Conservation (phyloP, 441 rosid genomes). For the Metrosideros polymorpha region DNA sequence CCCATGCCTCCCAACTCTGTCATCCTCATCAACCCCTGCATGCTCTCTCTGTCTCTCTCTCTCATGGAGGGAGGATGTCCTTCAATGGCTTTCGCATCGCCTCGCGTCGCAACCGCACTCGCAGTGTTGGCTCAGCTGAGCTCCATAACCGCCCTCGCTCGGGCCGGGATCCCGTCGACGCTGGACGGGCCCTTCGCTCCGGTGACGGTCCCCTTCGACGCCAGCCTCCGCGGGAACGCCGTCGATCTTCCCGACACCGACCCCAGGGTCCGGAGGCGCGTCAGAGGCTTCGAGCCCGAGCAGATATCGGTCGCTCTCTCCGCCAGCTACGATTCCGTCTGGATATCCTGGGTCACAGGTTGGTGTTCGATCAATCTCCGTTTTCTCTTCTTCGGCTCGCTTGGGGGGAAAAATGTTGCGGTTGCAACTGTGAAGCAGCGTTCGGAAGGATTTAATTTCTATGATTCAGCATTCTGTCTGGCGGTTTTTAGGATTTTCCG, state of each 20-base stretch:
- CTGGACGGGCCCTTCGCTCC: constrained; percentile 77
- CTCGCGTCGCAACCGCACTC: background rate
- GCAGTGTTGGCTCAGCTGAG: constrained; percentile 1
- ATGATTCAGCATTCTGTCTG: background rate
- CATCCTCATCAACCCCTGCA: background rate
- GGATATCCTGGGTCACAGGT: constrained; percentile 97
- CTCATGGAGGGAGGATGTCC: background rate
- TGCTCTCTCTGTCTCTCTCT: background rate
- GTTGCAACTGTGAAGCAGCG: background rate
- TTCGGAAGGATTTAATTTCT: background rate
- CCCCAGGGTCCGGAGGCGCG: constrained; percentile 64
- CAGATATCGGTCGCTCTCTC: constrained; percentile 74
- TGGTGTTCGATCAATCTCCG: background rate
- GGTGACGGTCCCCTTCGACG: constrained; percentile 59
- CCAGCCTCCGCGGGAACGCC: constrained; percentile 51
- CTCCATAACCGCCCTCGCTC: background rate
- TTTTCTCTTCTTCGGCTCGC: background rate
- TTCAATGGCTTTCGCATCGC: background rate
- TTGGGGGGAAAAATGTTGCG: no score
- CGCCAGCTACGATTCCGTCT: constrained; percentile 46
- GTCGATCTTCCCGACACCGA: constrained; percentile 73
- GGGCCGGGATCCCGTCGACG: constrained; percentile 43
- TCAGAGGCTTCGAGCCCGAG: constrained; percentile 64
- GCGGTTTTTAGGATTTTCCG: background rate
- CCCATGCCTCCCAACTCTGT: background rate